Base-by-base conservation (phyloP, 495 filamentous ascomycete genomes). In the Sphaerosporella brunnea region DNA sequence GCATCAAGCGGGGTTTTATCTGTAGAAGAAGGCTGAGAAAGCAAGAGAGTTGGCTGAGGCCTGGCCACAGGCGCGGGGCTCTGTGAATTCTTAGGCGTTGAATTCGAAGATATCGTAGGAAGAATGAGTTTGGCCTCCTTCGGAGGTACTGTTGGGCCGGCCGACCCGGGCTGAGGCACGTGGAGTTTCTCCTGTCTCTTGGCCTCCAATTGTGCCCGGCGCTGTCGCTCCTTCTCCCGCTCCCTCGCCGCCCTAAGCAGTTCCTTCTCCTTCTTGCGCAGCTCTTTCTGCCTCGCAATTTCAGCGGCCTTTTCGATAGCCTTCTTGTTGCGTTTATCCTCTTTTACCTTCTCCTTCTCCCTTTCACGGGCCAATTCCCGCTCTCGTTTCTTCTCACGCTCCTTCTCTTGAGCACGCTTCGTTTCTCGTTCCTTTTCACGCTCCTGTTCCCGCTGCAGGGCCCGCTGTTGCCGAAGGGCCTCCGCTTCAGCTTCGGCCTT, bases 131-230 rank as follows among this genome's bases (percentile, higher is more conserved):
- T 53, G 16, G 35, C 8, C 28, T 58, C 25, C 34, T 45, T 53
- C 38, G 49, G 56, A 5, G 28, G 7, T n/a, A n/a, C n/a, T n/a
- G n/a, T n/a, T n/a, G n/a, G 28, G 28, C 28, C 28, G 28, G 35
- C 18, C 15, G 35, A 4, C 15, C 23, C 23, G 1, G 20, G 8
- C 26, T 51, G 36, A 7, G 49, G 34, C 2, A 53, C 42, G 26
- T 59, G 48, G 3, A 55, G 15, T 18, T 50, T 54, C 43, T 35
- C 51, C 28, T 49, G 13, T 19, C 50, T 53, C 36, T 47, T 52
- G 2, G 23, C 47, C 8, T 48, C 35, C 13, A n/a, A n/a, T n/a
- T n/a, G n/a, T n/a, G n/a, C n/a, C n/a, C n/a, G n/a, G n/a, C 50
- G 24, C 25, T 49, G 40, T 18, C 25, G 35, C 20, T 60, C 58